A percentile compares a stretch with the other conserved stretches of the same genome.
phyloP scores from a whole-genome alignment of 345 rosid species.

The Eucalyptus erythrocorys region DNA sequence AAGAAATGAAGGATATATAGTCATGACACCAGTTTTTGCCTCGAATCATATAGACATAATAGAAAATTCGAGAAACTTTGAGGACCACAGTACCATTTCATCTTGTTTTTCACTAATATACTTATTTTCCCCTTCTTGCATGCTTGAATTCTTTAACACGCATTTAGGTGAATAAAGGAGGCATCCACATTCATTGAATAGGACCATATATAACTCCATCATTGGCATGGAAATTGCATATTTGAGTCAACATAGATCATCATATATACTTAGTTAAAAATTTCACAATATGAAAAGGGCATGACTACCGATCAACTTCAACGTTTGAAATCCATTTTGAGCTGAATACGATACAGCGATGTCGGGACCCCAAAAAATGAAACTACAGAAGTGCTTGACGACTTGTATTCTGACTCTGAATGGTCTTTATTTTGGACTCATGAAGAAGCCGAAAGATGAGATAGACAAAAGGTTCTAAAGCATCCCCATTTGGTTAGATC shows the following conservation, averaged over 20 bases:
- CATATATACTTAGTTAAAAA: background rate
- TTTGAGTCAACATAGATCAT: background rate
- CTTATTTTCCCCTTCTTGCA: background rate
- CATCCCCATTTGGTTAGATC: background rate
- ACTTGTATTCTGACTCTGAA: background rate
- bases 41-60: background rate
- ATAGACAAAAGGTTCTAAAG: background rate
- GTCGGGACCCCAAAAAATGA: background rate
- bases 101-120: background rate
- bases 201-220: background rate
- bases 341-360: background rate
- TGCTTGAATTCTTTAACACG: background rate
- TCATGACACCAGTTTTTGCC: background rate
- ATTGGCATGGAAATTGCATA: background rate
- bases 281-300: background rate
- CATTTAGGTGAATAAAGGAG: background rate
- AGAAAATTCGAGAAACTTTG: background rate
- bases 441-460: background rate
- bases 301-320: background rate
- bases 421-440: background rate
- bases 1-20: background rate
- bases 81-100: background rate
- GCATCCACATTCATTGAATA: background rate
- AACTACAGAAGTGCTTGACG: background rate
- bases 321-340: background rate